Conservation (phyloP, 805 yeast species). For the Candida boidinii region DNA sequence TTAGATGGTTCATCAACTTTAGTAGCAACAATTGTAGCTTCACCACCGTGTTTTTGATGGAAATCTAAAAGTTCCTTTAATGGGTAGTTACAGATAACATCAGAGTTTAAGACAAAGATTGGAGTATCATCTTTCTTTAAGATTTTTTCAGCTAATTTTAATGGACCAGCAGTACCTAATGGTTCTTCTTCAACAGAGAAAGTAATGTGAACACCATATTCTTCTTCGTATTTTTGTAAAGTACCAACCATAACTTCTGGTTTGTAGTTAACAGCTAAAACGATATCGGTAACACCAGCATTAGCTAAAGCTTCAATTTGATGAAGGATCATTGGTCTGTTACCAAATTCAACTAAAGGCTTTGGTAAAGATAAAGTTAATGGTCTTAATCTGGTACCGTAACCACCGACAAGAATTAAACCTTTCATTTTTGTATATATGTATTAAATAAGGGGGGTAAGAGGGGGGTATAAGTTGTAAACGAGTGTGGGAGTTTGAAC, state of each 20-base stretch:
- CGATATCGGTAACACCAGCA: constrained; percentile 98
- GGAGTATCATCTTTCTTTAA: constrained; percentile 93
- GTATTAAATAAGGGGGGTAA: background rate
- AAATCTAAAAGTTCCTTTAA: constrained; percentile 84
- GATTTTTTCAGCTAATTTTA: constrained; percentile 91
- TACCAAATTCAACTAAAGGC: constrained; percentile 96
- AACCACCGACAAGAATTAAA: constrained; percentile 97
- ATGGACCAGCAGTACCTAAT: constrained; percentile 98
- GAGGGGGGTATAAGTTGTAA: background rate
- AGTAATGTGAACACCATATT: constrained; percentile 90
- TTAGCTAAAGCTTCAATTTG: constrained; percentile 96
- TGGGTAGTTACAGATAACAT: constrained; percentile 98
- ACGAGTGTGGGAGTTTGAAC: background rate
- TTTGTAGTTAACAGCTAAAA: constrained; percentile 96
- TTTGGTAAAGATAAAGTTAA: constrained; percentile 90
- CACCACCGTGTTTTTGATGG: constrained; percentile 95
- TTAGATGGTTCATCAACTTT: constrained; percentile 99
- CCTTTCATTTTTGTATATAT: constrained; percentile 61
- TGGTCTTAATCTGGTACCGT: constrained; percentile 99
- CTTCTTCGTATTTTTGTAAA: constrained; percentile 86
- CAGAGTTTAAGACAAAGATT: constrained; percentile 95
- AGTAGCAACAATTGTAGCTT: constrained; percentile 98
- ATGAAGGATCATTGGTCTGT: constrained; percentile 98
- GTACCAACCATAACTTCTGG: constrained; percentile 99
- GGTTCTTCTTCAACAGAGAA: constrained; percentile 99